These are phyloP conservation scores for Magnaporthiopsis rhizophila DNA, from an alignment of 2,329 filamentous ascomycete genomes.

Conservation along the genomic window DNA sequence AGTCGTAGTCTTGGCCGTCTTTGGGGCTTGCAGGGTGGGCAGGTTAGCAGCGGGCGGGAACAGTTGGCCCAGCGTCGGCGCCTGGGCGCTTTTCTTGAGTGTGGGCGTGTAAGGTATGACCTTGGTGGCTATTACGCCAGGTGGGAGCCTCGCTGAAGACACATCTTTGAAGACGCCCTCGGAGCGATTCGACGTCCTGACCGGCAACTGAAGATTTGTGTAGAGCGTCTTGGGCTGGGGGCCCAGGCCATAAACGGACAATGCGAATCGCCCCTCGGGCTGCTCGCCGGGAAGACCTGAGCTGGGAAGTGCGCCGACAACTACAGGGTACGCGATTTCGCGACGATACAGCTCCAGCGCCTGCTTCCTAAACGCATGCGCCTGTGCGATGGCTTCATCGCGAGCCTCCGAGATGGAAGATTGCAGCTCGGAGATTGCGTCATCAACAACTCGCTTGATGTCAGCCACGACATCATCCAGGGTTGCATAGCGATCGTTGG, in stretches of 20 bases:
- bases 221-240: slow-evolving; percentile 72
- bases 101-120: slow-evolving; percentile 41
- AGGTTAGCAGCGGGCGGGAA: slow-evolving; percentile 62
- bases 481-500: slow-evolving; percentile 43
- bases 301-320: background rate
- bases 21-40: slow-evolving; percentile 61
- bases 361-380: slow-evolving; percentile 52
- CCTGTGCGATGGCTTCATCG: slow-evolving; percentile 32
- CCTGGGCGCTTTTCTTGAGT: slow-evolving; percentile 40
- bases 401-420: slow-evolving; percentile 22
- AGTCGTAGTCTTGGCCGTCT: slow-evolving; percentile 61
- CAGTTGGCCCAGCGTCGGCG: slow-evolving; percentile 62
- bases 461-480: slow-evolving; percentile 60
- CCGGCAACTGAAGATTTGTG: slow-evolving; percentile 65
- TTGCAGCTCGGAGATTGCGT: slow-evolving; percentile 37
- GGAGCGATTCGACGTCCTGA: slow-evolving; percentile 18
- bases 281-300: background rate
- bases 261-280: slow-evolving; percentile 37
- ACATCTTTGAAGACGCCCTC: slow-evolving; percentile 34
- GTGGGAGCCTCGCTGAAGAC: slow-evolving; percentile 60
- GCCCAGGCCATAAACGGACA: slow-evolving; percentile 68
- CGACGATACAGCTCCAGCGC: slow-evolving; percentile 55
- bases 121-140: slow-evolving; percentile 63
- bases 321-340: slow-evolving; percentile 41
- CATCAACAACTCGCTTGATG: slow-evolving; percentile 26